phyloP scores from a whole-genome alignment of 2,329 filamentous ascomycete genomes.

The Penicillium concentricum region DNA sequence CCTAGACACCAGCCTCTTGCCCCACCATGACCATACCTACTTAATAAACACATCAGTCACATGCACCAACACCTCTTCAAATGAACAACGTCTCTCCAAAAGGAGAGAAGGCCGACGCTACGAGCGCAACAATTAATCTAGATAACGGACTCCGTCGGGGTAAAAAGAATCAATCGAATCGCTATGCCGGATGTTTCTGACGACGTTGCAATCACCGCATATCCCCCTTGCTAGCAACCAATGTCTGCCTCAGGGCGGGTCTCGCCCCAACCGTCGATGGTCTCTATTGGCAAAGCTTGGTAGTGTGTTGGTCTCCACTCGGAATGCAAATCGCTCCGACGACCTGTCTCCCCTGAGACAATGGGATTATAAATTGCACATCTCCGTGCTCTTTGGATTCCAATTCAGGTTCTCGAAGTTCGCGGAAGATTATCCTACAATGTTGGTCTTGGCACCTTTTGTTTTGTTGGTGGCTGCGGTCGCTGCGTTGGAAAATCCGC shows the following conservation, averaged over 20 bases:
- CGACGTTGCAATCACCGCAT: slow-evolving; percentile 15
- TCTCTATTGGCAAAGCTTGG: slow-evolving; percentile 2
- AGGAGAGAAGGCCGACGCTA: background rate
- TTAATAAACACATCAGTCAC: background rate
- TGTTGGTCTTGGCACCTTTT: slow-evolving; percentile 10
- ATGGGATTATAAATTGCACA: background rate
- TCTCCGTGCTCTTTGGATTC: rapidly evolving
- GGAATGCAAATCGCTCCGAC: background rate
- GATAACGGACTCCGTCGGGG: slow-evolving; percentile 5
- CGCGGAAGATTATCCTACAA: background rate
- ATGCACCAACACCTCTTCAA: no score
- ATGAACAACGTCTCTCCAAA: background rate
- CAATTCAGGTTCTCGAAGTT: background rate
- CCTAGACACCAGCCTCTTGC: background rate
- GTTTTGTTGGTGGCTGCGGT: slow-evolving; percentile 7
- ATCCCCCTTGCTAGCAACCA: slow-evolving; percentile 2
- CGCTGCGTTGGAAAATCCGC: slow-evolving; percentile 20
- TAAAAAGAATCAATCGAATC: background rate
- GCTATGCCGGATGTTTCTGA: slow-evolving; percentile 16
- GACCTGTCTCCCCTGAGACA: background rate
- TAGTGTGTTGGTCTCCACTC: background rate
- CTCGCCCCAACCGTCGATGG: background rate
- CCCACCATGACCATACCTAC: background rate
- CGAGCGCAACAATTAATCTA: background rate
- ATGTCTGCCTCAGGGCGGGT: slow-evolving; percentile 1